Percentiles rank a stretch among this genome's conserved stretches.
Conservation (phyloP, 2,329 filamentous ascomycete genomes). For the Coleophoma eucalyptorum region DNA sequence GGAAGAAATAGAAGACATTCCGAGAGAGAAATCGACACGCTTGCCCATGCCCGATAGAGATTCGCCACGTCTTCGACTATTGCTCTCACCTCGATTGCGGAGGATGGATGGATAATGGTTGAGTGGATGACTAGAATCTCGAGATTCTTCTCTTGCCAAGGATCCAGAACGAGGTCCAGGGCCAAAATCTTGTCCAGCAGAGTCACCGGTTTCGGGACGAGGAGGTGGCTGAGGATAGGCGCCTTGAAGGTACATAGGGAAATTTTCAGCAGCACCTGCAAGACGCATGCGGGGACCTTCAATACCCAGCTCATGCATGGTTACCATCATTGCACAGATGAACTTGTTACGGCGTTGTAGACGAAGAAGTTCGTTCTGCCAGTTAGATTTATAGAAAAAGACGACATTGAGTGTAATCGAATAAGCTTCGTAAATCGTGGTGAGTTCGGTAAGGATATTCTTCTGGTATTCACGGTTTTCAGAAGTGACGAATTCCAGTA, state of each 20-base stretch:
- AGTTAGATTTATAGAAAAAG: conserved; percentile 97
- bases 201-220: conserved; percentile 2
- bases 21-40: conserved; percentile 68
- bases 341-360: conserved; percentile 91
- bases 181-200: conserved; percentile 8
- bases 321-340: conserved; percentile 83
- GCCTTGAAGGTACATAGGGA: conserved; percentile 23
- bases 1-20: conserved; percentile 56
- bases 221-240: conserved; percentile 17
- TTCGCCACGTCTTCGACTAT: conserved; percentile 49
- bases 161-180: conserved; percentile 25
- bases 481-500: conserved; percentile 76
- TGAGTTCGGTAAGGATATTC: conserved; percentile 83
- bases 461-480: conserved; percentile 89
- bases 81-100: conserved; percentile 37
- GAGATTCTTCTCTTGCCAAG: conserved; percentile 33
- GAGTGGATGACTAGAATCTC: conserved; percentile 15
- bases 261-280: conserved; percentile 23
- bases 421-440: conserved; percentile 75
- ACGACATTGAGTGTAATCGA: conserved; percentile 86
- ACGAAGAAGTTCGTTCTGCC: conserved; percentile 90
- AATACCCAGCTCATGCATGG: conserved; percentile 49
- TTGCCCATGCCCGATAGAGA: conserved; percentile 54
- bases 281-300: conserved; percentile 28
- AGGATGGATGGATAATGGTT: conserved; percentile 48